phyloP scores from a whole-genome alignment of 2,329 filamentous ascomycete species.

The Emergomyces pasteurianus region DNA sequence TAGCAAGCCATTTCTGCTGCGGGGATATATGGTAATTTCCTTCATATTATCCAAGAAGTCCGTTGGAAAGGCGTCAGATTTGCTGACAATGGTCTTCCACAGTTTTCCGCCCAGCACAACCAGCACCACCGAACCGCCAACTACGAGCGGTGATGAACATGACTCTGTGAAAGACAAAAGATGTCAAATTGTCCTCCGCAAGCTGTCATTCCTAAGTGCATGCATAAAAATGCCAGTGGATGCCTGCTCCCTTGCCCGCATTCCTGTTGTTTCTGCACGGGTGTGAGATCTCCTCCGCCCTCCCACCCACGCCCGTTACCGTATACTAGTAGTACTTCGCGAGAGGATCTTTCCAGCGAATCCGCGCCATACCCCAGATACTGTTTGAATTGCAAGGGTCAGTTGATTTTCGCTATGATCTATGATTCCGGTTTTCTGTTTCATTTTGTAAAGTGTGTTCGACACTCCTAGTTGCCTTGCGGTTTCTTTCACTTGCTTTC shows the following conservation, averaged over 20 bases:
- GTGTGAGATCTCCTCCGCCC: background rate
- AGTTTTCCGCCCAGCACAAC: too few species aligned
- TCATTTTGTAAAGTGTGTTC: background rate
- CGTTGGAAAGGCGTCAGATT: background rate
- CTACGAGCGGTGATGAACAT: background rate
- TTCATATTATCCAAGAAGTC: background rate
- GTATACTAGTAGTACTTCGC: too few species aligned
- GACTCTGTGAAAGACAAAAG: background rate
- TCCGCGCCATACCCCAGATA: background rate
- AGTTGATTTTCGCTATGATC: background rate
- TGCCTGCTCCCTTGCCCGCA: conserved; percentile 9
- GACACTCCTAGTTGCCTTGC: background rate
- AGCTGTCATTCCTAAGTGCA: conserved; percentile 7
- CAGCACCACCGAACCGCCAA: background rate
- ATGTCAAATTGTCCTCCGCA: background rate
- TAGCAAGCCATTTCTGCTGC: background rate
- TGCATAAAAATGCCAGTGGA: conserved; percentile 13
- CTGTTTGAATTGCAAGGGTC: conserved; percentile 1
- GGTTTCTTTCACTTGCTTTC: background rate
- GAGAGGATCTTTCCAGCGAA: background rate
- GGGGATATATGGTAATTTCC: background rate
- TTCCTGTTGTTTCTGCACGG: conserved; percentile 9
- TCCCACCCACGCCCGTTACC: background rate
- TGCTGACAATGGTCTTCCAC: background rate
- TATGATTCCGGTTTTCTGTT: background rate